Conservation (phyloP, 495 filamentous ascomycete species). For the Aspergillus egyptiacus region DNA sequence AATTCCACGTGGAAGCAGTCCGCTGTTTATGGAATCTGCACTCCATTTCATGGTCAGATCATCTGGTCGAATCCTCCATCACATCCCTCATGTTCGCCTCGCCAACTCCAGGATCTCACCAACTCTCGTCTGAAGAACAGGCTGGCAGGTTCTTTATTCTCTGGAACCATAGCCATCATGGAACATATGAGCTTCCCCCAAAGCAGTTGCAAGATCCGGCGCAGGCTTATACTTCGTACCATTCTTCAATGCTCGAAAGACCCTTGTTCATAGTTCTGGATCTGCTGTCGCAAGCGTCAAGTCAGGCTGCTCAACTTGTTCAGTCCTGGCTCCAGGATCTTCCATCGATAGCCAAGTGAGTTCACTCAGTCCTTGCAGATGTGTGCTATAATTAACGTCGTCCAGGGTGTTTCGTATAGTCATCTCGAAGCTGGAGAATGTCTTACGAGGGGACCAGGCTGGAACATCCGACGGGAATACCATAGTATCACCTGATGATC, state of each 20-base stretch:
- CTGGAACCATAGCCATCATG: constrained; percentile 74
- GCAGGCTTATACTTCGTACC: constrained; percentile 32
- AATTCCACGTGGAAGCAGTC: constrained; percentile 89
- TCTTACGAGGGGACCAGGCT: constrained; percentile 24
- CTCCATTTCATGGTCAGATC: constrained; percentile 50
- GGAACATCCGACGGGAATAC: constrained; percentile 15
- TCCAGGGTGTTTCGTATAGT: constrained; percentile 40
- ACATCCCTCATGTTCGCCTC: constrained; percentile 62
- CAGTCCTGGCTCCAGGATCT: constrained; percentile 79
- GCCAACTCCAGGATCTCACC: constrained; percentile 17
- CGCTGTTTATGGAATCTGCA: constrained; percentile 82
- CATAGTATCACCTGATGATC: constrained; percentile 49
- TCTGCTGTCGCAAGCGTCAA: constrained; percentile 63
- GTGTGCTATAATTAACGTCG: constrained; percentile 8
- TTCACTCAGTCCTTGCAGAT: not conserved
- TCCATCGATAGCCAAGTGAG: constrained; percentile 43
- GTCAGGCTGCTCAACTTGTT: constrained; percentile 67
- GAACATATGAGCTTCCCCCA: constrained; percentile 49
- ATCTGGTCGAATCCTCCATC: constrained; percentile 72
- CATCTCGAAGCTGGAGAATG: constrained; percentile 33
- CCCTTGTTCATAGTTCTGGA: constrained; percentile 82
- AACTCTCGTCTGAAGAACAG: constrained; percentile 33
- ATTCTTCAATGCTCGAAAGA: constrained; percentile 64
- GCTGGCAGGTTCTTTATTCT: constrained; percentile 59
- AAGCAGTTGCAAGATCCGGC: constrained; percentile 42